A percentile compares a stretch with the other conserved stretches of the same genome.
Conservation (phyloP, 306 rosid genomes). For the Cercis canadensis region DNA sequence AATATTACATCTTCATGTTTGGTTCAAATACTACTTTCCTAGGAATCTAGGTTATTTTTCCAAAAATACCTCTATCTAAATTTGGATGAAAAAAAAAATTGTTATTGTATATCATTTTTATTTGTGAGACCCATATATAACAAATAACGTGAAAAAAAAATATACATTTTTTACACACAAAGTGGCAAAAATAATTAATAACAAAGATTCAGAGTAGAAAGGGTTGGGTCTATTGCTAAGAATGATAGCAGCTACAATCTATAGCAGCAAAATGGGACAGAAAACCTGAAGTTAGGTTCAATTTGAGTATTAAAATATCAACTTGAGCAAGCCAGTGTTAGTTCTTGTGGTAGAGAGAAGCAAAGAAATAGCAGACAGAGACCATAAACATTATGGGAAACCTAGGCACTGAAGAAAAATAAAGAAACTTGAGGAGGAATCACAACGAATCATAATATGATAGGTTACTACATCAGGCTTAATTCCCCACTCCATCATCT, state of each 20-base stretch:
- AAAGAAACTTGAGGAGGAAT: background rate
- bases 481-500: slow-evolving; percentile 52
- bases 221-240: slow-evolving; percentile 82
- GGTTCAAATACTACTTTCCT: too few relatives aligned
- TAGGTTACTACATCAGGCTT: slow-evolving; percentile 46
- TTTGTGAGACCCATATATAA: too few relatives aligned
- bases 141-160: too few relatives aligned
- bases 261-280: slow-evolving; percentile 25
- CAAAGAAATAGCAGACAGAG: slow-evolving; percentile 12
- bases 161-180: too few relatives aligned
- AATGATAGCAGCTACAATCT: slow-evolving; percentile 54
- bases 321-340: slow-evolving; percentile 22
- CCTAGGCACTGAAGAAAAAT: slow-evolving; percentile 17
- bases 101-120: too few relatives aligned
- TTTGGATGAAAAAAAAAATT: too few relatives aligned
- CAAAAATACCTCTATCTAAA: too few relatives aligned
- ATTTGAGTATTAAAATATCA: slow-evolving; percentile 17
- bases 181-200: too few relatives aligned
- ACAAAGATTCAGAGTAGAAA: slow-evolving; percentile 88
- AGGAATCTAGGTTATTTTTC: too few relatives aligned
- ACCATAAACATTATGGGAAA: slow-evolving; percentile 30
- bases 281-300: slow-evolving; percentile 23
- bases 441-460: slow-evolving; percentile 42
- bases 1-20: too few relatives aligned
- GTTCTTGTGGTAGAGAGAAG: background rate